Base-by-base conservation (phyloP, 2,329 filamentous ascomycete species). In the Fusarium xyrophilum region DNA sequence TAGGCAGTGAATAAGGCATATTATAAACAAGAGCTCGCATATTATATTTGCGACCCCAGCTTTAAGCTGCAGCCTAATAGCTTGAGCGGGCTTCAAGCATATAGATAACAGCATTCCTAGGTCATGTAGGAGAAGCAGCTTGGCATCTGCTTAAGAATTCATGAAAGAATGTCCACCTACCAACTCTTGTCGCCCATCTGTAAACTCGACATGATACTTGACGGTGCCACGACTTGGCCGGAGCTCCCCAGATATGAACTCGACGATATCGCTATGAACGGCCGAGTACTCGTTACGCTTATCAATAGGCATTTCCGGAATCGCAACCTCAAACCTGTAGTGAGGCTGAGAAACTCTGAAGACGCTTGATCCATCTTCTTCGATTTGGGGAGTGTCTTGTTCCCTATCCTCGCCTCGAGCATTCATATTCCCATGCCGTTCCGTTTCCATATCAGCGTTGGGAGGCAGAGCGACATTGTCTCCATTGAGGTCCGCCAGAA, bases 121-220 rank as follows among this genome's bases (percentile, higher is more conserved):
- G n/a, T 15, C 35, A 43, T 36, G 42, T 33, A 47, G n/a, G 28
- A 32, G 17, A 51, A 28, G 42, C 50, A 33, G 14, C 27, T 21
- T 36, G 30, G 19, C 21, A 55, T 25, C 52, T 23, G 23, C 27
- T 25, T 46, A 44, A 23, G n/a, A 32, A 47, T 32, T 14, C 21
- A 47, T 32, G 35, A 52, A 32, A 48, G 47, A 25, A 51, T 25
- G 30, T 51, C 40, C 33, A 80, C 83, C 78, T 78, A 85, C 84
- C 69, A 78, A 61, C 56, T 83, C 78, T 65, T 80, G 69, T 51
- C 79, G 77, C 27, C 83, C 83, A 67, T 85, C 83, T 32, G 79
- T 79, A 48, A 84, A 85, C 61, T 84, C 82, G 14, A 82, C 76
- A 7, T 69, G 73, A 43, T 81, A 82, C 25, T 73, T 73, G 3